These are phyloP conservation scores for Umbelopsis sp. DNA, from an alignment of 192 early-diverging fungal species.

Conservation along the genomic window DNA sequence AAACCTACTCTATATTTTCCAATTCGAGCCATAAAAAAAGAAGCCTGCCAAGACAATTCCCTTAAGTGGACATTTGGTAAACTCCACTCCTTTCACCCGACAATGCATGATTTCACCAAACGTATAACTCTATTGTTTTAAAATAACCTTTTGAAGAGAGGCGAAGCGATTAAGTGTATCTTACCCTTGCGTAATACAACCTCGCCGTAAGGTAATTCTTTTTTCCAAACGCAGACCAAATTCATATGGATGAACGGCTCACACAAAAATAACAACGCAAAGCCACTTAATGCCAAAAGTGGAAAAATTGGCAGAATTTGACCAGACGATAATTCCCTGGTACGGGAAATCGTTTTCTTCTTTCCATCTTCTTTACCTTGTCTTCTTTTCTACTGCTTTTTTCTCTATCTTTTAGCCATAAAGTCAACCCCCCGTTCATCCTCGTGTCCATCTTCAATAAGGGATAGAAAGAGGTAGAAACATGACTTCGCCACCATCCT, in stretches of 20 bases:
- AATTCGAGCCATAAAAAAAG: background rate
- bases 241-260: no score
- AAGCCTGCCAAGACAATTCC: slow-evolving; percentile 12
- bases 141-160: no score
- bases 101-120: background rate
- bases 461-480: no score
- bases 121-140: background rate
- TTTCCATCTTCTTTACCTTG: background rate
- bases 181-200: no score
- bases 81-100: background rate
- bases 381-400: background rate
- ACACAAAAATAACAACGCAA: background rate
- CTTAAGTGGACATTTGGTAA: slow-evolving; percentile 9
- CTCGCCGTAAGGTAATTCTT: no score
- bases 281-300: slow-evolving; percentile 17
- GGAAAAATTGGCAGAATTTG: slow-evolving; percentile 20
- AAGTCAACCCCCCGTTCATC: no score
- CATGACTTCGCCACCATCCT: no score
- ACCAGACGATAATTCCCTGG: slow-evolving; percentile 10
- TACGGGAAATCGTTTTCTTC: slow-evolving; percentile 16
- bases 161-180: no score
- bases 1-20: no score
- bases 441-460: background rate
- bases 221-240: no score
- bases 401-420: background rate